Conservation (phyloP, 805 yeast species). For the Grigorovia humatica region DNA sequence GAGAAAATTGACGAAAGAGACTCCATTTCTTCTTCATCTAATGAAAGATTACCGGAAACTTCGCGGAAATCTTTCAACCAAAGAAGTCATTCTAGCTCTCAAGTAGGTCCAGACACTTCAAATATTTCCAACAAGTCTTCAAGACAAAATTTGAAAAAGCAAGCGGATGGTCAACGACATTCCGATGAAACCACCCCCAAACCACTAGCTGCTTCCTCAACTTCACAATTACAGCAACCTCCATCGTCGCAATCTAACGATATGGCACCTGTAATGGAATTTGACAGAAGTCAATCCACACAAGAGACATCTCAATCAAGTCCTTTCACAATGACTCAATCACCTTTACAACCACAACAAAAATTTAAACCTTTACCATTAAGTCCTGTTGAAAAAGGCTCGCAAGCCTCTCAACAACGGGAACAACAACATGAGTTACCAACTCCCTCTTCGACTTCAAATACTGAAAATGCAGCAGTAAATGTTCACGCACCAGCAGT, state of each 20-base stretch:
- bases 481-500: conserved; percentile 41
- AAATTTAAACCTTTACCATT: conserved; percentile 16
- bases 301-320: conserved; percentile 1
- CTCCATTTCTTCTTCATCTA: conserved; percentile 1
- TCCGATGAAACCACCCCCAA: background rate
- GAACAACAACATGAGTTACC: conserved; percentile 11
- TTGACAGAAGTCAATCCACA: background rate
- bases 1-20: conserved; percentile 4
- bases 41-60: background rate
- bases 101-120: background rate
- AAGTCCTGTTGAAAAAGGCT: conserved; percentile 9
- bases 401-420: background rate
- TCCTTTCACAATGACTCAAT: conserved; percentile 24
- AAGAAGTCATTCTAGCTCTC: background rate
- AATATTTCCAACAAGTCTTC: background rate
- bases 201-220: background rate
- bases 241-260: background rate
- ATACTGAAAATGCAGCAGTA: conserved; percentile 9
- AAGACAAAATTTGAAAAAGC: background rate
- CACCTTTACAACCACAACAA: conserved; percentile 29
- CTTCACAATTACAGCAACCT: background rate
- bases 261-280: background rate
- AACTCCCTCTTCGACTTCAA: conserved; percentile 11
- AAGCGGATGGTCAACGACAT: background rate
- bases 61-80: background rate